Conservation (phyloP, 2,329 filamentous ascomycete genomes). For the Furcasterigmium sp. region DNA sequence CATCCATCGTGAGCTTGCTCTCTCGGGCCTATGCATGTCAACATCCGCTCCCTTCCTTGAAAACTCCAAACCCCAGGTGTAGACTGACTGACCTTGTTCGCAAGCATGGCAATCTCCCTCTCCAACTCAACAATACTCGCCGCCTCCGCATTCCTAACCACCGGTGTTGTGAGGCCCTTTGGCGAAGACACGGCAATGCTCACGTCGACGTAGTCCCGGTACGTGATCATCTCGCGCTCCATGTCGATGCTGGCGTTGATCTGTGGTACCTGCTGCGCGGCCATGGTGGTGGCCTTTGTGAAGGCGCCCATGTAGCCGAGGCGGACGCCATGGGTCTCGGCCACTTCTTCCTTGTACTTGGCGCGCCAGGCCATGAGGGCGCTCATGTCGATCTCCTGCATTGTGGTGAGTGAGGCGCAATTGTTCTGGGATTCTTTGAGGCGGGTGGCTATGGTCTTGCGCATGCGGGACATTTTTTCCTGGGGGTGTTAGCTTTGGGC, state of each 20-base stretch:
- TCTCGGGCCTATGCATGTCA: slow-evolving; percentile 48
- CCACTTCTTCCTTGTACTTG: slow-evolving; percentile 54
- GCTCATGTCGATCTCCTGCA: slow-evolving; percentile 41
- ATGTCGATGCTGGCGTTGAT: slow-evolving; percentile 59
- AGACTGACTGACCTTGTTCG: slow-evolving; percentile 58
- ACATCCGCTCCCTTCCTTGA: neutral
- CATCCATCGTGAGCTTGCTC: slow-evolving; percentile 71
- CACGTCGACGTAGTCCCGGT: slow-evolving; percentile 65
- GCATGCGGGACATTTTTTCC: slow-evolving; percentile 56
- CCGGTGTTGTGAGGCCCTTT: slow-evolving; percentile 68
- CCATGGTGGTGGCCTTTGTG: slow-evolving; percentile 64
- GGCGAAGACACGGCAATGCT: slow-evolving; percentile 70
- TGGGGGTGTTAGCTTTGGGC: neutral
- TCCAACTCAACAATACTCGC: slow-evolving; percentile 24
- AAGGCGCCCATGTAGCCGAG: slow-evolving; percentile 73
- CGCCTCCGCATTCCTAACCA: slow-evolving; percentile 61
- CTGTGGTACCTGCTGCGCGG: slow-evolving; percentile 63
- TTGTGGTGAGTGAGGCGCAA: slow-evolving; percentile 65
- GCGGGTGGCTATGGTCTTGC: slow-evolving; percentile 66
- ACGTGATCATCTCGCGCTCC: slow-evolving; percentile 51
- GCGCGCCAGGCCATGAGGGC: slow-evolving; percentile 60
- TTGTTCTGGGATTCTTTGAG: slow-evolving; percentile 65
- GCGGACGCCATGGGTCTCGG: slow-evolving; percentile 20
- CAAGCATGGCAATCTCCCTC: slow-evolving; percentile 59
- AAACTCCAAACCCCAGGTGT: too few relatives aligned